Base-by-base conservation (phyloP, 305 asterid species). In the Fraxinus angustifolia region DNA sequence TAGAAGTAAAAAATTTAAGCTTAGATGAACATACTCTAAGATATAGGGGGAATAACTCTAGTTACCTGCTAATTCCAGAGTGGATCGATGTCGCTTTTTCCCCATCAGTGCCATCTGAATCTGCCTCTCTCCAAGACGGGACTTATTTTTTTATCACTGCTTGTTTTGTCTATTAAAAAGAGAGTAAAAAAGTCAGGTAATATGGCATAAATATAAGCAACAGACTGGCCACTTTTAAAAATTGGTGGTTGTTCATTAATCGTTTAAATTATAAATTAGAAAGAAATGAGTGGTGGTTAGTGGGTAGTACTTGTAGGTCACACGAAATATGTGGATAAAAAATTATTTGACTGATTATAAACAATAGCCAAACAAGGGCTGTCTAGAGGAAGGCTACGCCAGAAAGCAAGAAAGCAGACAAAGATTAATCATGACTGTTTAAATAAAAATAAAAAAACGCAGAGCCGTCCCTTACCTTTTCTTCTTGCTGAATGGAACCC, bases 401-500 rank as follows among this genome's bases (percentile, higher is more conserved):
- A 6, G 35, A 71, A 58, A 65, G 40, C n/a, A 79, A 6, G 35
- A 71, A 58, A 65, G 40, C 76, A 77, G 31, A 21, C 53, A 8
- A 78, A 38, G 76, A 86, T 50, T 4, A 5, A 50, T 14, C 28
- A 73, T 21, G 31, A 58, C 14, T 35, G 34, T 30, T 35, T 40
- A 48, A 75, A 35, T 8, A 42, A 34, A 23, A 53, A n/a, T 8
- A 42, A 34, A 23, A 53, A n/a, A 53, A 73, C 31, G 26, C 79
- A 16, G 73, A 23, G 40, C 73, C 36, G 30, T 38, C 75, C 31
- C 7, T 83, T 90, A 94, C 98, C 96, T 92, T 90, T 80, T 85
- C 77, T 73, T 81, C 92, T 87, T 88, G 89, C 83, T 84, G 88
- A 86, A 92, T 87, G 85, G 84, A 76, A 84, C 87, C 92, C 92